Conservation (phyloP, 768 basidiomycete species). For the Suillus cothurnatus region DNA sequence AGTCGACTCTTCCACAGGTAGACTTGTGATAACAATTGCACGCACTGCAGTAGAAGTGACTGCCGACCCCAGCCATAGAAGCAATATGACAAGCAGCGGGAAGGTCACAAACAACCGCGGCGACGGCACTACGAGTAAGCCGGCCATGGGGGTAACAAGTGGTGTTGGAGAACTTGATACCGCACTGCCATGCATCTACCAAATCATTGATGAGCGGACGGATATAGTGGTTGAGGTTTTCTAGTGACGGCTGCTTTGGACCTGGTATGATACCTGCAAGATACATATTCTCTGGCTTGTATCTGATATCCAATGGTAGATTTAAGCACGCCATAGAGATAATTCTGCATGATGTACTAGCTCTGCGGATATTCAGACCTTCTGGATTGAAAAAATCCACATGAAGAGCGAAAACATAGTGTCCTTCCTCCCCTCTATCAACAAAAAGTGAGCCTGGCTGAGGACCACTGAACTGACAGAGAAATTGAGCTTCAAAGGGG, state of each 20-base stretch:
- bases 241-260: too few relatives aligned
- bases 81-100: constrained; percentile 24
- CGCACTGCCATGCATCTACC: constrained; percentile 15
- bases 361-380: constrained; percentile 27
- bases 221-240: too few relatives aligned
- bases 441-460: background rate
- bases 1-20: constrained; percentile 5
- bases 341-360: constrained; percentile 30
- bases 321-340: constrained; percentile 25
- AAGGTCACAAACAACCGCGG: constrained; percentile 33
- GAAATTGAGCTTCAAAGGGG: background rate
- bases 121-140: constrained; percentile 5
- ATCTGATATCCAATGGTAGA: too few relatives aligned
- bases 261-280: too few relatives aligned
- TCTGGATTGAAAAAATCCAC: constrained; percentile 10
- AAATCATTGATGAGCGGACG: constrained; percentile 15
- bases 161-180: constrained; percentile 18
- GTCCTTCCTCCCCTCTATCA: constrained; percentile 18
- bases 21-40: constrained; percentile 24
- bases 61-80: constrained; percentile 24
- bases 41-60: constrained; percentile 31
- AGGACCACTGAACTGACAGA: background rate
- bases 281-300: too few relatives aligned
- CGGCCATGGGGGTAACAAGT: constrained; percentile 13
- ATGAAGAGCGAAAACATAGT: constrained; percentile 31